These are phyloP conservation scores for Bondarzewia mesenterica DNA, from an alignment of 1,284 basidiomycete species.

Conservation along the genomic window DNA sequence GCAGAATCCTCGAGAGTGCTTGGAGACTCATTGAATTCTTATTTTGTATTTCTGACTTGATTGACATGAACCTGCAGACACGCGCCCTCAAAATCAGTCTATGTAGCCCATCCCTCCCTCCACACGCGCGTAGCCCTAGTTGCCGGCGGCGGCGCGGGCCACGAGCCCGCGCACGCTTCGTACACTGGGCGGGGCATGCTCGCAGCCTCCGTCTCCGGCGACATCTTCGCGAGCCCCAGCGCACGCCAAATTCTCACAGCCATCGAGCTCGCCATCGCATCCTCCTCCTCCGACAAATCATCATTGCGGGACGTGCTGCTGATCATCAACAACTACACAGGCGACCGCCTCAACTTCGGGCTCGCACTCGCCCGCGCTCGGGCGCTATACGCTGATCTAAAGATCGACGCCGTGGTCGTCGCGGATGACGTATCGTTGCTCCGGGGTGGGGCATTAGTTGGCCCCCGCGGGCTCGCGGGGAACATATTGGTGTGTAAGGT, in stretches of 20 bases:
- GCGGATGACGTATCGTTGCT: constrained; percentile 59
- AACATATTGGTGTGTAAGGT: constrained; percentile 68
- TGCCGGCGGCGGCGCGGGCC: constrained; percentile 61
- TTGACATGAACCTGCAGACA: constrained; percentile 19
- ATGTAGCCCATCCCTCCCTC: constrained; percentile 24
- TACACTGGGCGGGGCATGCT: constrained; percentile 56
- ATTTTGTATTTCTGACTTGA: neutral
- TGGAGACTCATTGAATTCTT: too few relatives aligned
- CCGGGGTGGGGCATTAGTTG: constrained; percentile 32
- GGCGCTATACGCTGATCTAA: constrained; percentile 27
- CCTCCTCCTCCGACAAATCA: constrained; percentile 7
- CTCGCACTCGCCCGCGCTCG: constrained; percentile 56
- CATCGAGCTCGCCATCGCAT: constrained; percentile 28
- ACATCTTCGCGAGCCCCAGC: constrained; percentile 7
- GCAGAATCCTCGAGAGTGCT: too few relatives aligned
- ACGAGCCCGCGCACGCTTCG: constrained; percentile 62
- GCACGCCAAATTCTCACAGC: constrained; percentile 5
- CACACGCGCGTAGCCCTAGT: constrained; percentile 42
- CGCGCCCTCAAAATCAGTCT: constrained; percentile 29
- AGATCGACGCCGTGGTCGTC: constrained; percentile 50
- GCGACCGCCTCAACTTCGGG: constrained; percentile 65
- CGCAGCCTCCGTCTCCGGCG: constrained; percentile 46
- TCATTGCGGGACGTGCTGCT: constrained; percentile 25
- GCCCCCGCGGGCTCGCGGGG: constrained; percentile 50
- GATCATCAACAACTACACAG: constrained; percentile 42